phyloP scores from a whole-genome alignment of 148 eudicot genomes.

The Polygonum maritimum region DNA sequence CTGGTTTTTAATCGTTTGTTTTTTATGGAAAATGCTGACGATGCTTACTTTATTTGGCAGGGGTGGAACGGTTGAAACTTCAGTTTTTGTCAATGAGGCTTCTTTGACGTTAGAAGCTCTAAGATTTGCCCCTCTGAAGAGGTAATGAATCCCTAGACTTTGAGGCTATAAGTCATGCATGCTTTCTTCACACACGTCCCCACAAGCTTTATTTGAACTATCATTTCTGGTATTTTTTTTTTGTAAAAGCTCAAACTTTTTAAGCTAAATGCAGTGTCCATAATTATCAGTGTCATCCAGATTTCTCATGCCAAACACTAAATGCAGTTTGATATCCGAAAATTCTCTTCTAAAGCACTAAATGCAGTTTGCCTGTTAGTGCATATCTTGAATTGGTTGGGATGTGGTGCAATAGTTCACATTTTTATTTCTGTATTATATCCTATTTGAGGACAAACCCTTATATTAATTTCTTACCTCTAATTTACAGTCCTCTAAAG shows the following conservation, averaged over 20 bases:
- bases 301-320: not conserved
- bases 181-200: not conserved
- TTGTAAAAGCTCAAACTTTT: not conserved
- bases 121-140: conserved; percentile 37
- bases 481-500: not conserved
- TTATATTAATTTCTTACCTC: not conserved
- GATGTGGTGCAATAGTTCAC: too few relatives aligned
- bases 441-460: not conserved
- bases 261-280: not conserved
- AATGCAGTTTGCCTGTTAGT: not conserved
- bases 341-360: not conserved
- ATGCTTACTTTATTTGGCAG: conserved; percentile 17
- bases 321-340: not conserved
- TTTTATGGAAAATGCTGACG: not conserved
- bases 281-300: not conserved
- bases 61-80: conserved; percentile 26
- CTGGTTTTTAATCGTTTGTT: not conserved
- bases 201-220: not conserved
- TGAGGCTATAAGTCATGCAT: not conserved
- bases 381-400: not conserved
- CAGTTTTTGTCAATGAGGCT: conserved; percentile 20
- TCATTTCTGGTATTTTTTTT: not conserved
- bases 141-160: conserved; percentile 26
- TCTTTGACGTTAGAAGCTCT: conserved; percentile 32
- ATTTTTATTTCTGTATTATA: not conserved